Evolutionary conservation across 1,139 yeast species (phyloP).

Genomic region (Magnusiomyces ingens): DNA sequence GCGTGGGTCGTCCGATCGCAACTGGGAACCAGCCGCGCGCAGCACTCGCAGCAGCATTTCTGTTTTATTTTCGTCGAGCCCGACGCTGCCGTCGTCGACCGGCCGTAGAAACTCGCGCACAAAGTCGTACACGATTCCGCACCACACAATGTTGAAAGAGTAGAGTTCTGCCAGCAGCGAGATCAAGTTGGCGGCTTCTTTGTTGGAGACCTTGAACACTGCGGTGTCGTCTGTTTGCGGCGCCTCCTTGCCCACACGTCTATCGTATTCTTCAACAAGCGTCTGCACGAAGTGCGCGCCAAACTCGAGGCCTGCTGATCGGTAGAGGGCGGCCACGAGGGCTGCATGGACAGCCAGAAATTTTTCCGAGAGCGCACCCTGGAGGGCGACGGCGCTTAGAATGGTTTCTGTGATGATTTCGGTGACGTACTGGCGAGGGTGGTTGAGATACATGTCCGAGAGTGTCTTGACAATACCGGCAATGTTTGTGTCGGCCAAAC

Average conservation of each 20-base stretch:
- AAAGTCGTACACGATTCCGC: conserved; percentile 70
- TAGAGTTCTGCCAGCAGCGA: conserved; percentile 72
- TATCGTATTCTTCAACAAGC: conserved; percentile 59
- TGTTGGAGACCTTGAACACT: conserved; percentile 12
- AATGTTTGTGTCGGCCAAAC: conserved; percentile 79
- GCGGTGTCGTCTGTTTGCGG: conserved; percentile 18
- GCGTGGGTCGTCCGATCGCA: conserved; percentile 84
- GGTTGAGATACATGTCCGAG: conserved; percentile 50
- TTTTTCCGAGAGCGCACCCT: conserved; percentile 61
- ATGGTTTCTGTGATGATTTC: conserved; percentile 58
- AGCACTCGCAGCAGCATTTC: conserved; percentile 69
- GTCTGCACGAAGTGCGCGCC: conserved; percentile 84
- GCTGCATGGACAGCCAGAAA: conserved; percentile 79
- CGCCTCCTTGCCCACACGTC: conserved; percentile 16
- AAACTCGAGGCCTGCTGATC: conserved; percentile 75
- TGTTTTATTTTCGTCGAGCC: conserved; percentile 64
- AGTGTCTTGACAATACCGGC: conserved; percentile 63
- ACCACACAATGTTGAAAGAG: conserved; percentile 66
- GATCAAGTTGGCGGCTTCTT: conserved; percentile 63
- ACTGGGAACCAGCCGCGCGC: conserved; percentile 71
- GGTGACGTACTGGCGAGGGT: conserved; percentile 74
- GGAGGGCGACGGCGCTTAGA: conserved; percentile 59
- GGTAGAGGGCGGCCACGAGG: conserved; percentile 65
- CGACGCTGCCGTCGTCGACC: conserved; percentile 16
- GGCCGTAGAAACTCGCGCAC: conserved; percentile 45